Percentiles rank a stretch among this genome's conserved stretches.
Evolutionary conservation across 306 rosid species (phyloP).

Genomic region (Leucaena leucocephala): DNA sequence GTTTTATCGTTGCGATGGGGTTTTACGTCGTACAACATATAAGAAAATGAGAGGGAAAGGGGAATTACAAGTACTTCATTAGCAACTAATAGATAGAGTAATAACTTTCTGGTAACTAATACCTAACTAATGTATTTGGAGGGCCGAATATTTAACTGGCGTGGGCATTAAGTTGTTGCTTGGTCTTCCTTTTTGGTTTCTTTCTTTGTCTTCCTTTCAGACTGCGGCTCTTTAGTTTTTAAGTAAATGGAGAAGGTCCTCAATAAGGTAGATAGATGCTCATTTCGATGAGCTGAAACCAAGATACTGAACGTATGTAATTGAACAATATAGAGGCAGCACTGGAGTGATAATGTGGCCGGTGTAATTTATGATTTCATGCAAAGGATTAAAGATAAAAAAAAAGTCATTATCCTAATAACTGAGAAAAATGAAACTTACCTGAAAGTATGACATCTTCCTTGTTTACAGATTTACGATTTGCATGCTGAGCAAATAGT

Average conservation of each 20-base stretch:
- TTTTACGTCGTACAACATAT: too few relatives aligned
- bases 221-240: slow-evolving; percentile 73
- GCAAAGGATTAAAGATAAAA: not conserved
- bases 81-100: too few relatives aligned
- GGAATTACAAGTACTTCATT: too few relatives aligned
- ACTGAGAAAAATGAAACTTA: slow-evolving; percentile 38
- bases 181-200: slow-evolving; percentile 54
- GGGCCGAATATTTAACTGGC: not conserved
- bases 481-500: slow-evolving; percentile 81
- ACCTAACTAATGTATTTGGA: not conserved
- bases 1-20: too few relatives aligned
- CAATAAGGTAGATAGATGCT: slow-evolving; percentile 63
- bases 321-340: not conserved
- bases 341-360: not conserved
- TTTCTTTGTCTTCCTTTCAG: slow-evolving; percentile 84
- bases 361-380: not conserved
- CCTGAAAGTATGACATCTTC: slow-evolving; percentile 91
- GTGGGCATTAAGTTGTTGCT: slow-evolving; percentile 34
- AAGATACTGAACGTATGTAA: not conserved
- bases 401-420: slow-evolving; percentile 1
- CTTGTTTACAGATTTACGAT: slow-evolving; percentile 78
- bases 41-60: too few relatives aligned
- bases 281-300: slow-evolving; percentile 85
- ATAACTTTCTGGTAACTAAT: not conserved
- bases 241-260: slow-evolving; percentile 68